Base-by-base conservation (phyloP, 371 early-diverging fungal genomes). In the Lichtheimia corymbifera region DNA sequence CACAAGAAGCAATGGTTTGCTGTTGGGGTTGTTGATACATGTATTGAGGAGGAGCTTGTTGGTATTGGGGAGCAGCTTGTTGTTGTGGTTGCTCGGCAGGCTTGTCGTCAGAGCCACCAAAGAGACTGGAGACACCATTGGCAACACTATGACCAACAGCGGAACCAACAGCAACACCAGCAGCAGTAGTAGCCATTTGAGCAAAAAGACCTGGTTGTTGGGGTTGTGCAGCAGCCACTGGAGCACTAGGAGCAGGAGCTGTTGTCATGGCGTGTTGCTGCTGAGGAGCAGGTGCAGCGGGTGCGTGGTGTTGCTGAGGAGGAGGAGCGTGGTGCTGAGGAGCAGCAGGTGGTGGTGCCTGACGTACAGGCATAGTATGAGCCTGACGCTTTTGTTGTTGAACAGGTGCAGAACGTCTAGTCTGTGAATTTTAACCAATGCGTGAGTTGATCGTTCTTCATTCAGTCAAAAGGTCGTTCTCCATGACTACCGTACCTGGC, bases 151-250 rank as follows among this genome's bases (percentile, higher is more conserved):
- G 90, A 51, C 91, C 93, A 25, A 91, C 86, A 28, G 94, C 87
- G 30, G 86, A 85, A 64, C 95, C 96, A 22, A 95, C 90, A 59
- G 95, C 97, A 53, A 95, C 95, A 77, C 94, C 94, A 56, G 92
- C 97, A 43, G 95, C 97, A 22, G 94, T 95, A 17, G 93, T 79
- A 18, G 94, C 95, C 92, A 93, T 68, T 61, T 68, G 68, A 61
- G 64, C 64, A 50, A 68, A 90, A 52, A 96, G 66, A 55, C 95
- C 86, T 53, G 85, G 87, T 59, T 80, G 83, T 70, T 85, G 83
- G 62, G 84, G 77, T 52, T 83, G 81, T 53, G 80, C 77, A 22
- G 47, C n/a, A 56, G 70, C 63, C 18, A 59, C 90, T 85, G 52
- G 87, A 87, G 70, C 90, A 82, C 52, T 90, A 63, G 52, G 89